phyloP scores from a whole-genome alignment of 441 rosid species.

The Capsella rubella region DNA sequence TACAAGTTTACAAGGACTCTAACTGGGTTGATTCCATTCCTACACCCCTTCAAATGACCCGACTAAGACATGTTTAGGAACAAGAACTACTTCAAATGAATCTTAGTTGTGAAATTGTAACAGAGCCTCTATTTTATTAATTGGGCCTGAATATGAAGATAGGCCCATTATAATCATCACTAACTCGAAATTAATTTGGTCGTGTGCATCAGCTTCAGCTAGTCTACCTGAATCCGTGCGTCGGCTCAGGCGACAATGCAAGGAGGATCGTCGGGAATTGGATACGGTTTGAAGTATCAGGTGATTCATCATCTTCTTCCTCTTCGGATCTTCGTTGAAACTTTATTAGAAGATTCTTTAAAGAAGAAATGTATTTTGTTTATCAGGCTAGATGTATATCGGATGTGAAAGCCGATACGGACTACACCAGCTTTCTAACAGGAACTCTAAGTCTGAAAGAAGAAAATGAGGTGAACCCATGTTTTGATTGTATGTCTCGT shows the following conservation, averaged over 20 bases:
- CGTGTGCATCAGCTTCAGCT: background rate
- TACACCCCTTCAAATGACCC: background rate
- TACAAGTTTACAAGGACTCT: background rate
- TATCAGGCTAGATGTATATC: conserved; percentile 87
- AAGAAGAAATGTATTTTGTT: background rate
- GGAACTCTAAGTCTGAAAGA: conserved; percentile 88
- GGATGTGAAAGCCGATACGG: conserved; percentile 89
- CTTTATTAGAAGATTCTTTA: conserved; percentile 2
- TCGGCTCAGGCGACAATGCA: conserved; percentile 62
- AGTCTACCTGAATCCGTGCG: conserved; percentile 10
- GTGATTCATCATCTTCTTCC: conserved; percentile 42
- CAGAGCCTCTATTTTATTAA: background rate
- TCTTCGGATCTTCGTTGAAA: background rate
- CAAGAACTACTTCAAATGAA: background rate
- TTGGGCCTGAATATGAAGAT: background rate
- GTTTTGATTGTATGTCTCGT: background rate
- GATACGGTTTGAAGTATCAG: conserved; percentile 93
- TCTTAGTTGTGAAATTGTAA: too few relatives aligned
- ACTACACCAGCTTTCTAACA: conserved; percentile 89
- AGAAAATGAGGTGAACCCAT: conserved; percentile 73
- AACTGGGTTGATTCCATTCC: background rate
- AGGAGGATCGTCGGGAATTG: conserved; percentile 87
- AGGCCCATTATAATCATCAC: conserved; percentile 31
- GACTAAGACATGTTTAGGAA: background rate
- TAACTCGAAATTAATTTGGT: background rate